phyloP scores from a whole-genome alignment of 2,329 filamentous ascomycete genomes.

The Nigrospora oryzae region DNA sequence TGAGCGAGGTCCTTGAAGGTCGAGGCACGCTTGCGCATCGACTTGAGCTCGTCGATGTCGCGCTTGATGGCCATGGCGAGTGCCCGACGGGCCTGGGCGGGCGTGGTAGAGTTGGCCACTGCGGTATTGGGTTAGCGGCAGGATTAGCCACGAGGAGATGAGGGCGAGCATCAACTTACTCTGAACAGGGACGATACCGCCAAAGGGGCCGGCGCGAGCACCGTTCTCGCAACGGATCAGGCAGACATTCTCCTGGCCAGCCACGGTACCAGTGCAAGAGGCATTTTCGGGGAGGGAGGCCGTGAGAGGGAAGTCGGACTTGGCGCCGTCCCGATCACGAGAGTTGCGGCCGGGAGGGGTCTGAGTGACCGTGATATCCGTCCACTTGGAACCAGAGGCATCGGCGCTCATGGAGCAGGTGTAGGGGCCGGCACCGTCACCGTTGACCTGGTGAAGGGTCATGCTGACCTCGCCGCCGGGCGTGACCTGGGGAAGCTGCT shows the following conservation, averaged over 20 bases:
- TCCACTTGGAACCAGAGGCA: conserved; percentile 45
- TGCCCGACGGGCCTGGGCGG: conserved; percentile 9
- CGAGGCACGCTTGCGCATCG: conserved; percentile 3
- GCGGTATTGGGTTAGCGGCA: conserved; percentile 1
- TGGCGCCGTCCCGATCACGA: conserved; percentile 32
- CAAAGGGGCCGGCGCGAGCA: conserved; percentile 53
- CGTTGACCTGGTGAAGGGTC: conserved; percentile 61
- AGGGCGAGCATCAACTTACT: conserved; percentile 14
- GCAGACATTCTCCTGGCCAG: conserved; percentile 51
- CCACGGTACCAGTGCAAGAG: conserved; percentile 51
- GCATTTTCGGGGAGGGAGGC: conserved; percentile 46
- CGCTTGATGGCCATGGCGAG: conserved; percentile 17
- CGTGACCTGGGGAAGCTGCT: conserved; percentile 48
- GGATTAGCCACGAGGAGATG: conserved; percentile 9
- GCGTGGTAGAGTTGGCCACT: conserved; percentile 17
- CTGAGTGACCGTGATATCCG: conserved; percentile 43
- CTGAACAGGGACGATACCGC: conserved; percentile 51
- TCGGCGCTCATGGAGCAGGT: conserved; percentile 56
- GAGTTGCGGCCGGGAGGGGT: conserved; percentile 43
- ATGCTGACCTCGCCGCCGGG: conserved; percentile 49
- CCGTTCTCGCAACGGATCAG: conserved; percentile 55
- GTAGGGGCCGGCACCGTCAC: conserved; percentile 58
- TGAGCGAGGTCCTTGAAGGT: conserved; percentile 2
- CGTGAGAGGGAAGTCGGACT: conserved; percentile 41
- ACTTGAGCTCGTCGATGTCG: conserved; percentile 7